Evolutionary conservation across 177 flowering plant genomes (phyloP), one percentile per base, ranked within the genome.

Genomic region (Vitis hybrid): DNA sequence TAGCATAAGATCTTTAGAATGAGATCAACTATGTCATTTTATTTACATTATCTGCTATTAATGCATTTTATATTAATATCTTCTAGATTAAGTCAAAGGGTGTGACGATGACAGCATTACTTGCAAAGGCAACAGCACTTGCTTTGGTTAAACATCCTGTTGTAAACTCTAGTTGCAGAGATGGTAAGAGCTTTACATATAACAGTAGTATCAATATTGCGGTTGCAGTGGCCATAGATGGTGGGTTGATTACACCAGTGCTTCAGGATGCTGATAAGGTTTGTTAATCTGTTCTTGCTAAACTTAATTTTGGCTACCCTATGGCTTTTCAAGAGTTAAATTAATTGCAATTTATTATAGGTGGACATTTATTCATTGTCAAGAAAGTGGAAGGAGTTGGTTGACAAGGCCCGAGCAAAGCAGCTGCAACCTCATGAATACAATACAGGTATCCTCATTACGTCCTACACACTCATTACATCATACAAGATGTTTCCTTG

Each of bases 251-350:
- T 48, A 94, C 97, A 5, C 99, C 99, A 3, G 99, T 96, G 58
- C 97, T 96, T 76, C 95, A 87, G 72, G 92, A 96, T 85, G 97
- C 99, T 64, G 99, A 96, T 72, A 93, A 96, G 98, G 98, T 95
- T 65, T 64, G 6, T 60, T 64, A 22, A 51, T 69, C 57, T 57
- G 16, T 13, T 26, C n/a, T 64, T 64, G 26, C 20, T 62, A 13
- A 45, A 39, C 51, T 56, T 31, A 51, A 3, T 59, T 60, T 57
- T 52, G 18, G 51, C 11, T 71, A 3, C 14, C 14, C 5, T 62
- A 7, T 64, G 16, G 57, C 5, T 64, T 39, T 55, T 15, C 22
- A 10, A 7, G 45, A 39, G 11, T 29, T 62, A n/a, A 10, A 29
- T 15, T 11, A 50, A 3, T 57, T 49, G 51, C 12, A 48, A 14